Conservation (phyloP, 345 rosid species). For the Chamaenerion angustifolium region DNA sequence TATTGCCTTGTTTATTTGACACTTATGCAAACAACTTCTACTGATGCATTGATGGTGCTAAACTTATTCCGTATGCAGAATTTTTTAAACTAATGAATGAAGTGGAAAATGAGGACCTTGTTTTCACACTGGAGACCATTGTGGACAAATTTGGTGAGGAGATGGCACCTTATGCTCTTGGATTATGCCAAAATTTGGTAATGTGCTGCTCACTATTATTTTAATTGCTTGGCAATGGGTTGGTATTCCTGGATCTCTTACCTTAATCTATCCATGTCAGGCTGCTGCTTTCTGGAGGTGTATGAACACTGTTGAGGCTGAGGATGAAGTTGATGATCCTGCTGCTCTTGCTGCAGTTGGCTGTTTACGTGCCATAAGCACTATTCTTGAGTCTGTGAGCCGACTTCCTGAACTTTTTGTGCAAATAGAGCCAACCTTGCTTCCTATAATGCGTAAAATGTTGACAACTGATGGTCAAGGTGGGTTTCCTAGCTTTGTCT, state of each 20-base stretch:
- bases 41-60: neutral
- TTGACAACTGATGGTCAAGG: conserved; percentile 97
- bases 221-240: too few species aligned
- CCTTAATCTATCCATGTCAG: conserved; percentile 21
- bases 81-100: conserved; percentile 96
- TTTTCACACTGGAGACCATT: conserved; percentile 79
- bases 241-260: neutral
- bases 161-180: conserved; percentile 93
- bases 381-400: conserved; percentile 89
- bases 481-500: conserved; percentile 9
- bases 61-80: conserved; percentile 32
- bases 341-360: conserved; percentile 97
- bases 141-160: conserved; percentile 96
- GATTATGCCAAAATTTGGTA: conserved; percentile 92
- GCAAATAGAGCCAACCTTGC: conserved; percentile 78
- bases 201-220: neutral
- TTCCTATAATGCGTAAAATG: conserved; percentile 90
- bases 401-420: conserved; percentile 80
- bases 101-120: conserved; percentile 96
- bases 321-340: conserved; percentile 69
- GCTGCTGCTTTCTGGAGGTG: conserved; percentile 97
- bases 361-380: conserved; percentile 93
- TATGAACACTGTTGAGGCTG: conserved; percentile 77
- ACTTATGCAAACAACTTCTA: too few species aligned
- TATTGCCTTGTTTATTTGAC: neutral